phyloP scores from a whole-genome alignment of 805 yeast species.

The Ogataea naganishii region DNA sequence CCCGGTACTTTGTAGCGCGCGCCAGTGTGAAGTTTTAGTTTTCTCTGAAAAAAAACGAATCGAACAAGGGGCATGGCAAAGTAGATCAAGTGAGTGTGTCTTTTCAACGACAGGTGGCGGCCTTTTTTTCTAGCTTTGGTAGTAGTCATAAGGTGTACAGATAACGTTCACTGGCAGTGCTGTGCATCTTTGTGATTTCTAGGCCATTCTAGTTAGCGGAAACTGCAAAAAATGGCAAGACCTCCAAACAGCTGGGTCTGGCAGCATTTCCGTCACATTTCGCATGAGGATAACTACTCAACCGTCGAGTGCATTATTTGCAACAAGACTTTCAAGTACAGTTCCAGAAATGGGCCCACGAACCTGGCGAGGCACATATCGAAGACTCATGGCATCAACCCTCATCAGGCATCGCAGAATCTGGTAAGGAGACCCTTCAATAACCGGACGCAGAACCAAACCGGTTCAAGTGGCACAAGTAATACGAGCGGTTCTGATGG shows the following conservation, averaged over 20 bases:
- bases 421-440: constrained; percentile 21
- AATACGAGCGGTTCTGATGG: no score
- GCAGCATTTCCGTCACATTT: constrained; percentile 22
- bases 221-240: constrained; percentile 20
- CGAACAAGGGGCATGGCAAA: no score
- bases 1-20: no score
- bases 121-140: no score
- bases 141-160: no score
- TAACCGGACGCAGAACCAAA: no score
- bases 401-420: constrained; percentile 13
- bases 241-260: constrained; percentile 28
- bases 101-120: no score
- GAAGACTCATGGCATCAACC: constrained; percentile 18
- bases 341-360: constrained; percentile 26
- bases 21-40: no score
- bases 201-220: no score
- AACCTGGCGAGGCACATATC: constrained; percentile 24
- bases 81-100: no score
- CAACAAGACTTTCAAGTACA: constrained; percentile 19
- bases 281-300: constrained; percentile 13
- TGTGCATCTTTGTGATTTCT: not conserved
- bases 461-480: no score
- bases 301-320: constrained; percentile 22
- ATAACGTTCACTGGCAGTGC: not conserved
- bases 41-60: no score